phyloP scores from a whole-genome alignment of 2,329 filamentous ascomycete genomes.

The Pseudogymnoascus verrucosus region DNA sequence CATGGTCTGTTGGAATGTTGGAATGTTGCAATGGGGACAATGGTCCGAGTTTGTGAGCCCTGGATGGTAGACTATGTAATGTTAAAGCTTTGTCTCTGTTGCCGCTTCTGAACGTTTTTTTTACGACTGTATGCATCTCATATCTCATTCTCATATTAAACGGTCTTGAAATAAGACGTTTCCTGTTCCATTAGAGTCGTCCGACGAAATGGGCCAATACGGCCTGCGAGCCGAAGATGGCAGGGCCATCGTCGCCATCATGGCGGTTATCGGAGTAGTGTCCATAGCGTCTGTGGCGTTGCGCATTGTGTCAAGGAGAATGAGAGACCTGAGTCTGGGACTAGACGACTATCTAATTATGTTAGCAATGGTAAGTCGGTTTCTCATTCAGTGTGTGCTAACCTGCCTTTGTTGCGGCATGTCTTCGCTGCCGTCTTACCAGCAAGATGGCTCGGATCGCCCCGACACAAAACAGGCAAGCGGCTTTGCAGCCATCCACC shows the following conservation, averaged over 20 bases:
- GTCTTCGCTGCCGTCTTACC: conserved; percentile 8
- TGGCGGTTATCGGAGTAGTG: background rate
- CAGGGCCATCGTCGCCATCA: background rate
- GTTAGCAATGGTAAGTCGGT: conserved; percentile 10
- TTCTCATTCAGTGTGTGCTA: conserved; percentile 26
- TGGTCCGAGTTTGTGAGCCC: background rate
- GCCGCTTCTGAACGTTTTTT: background rate
- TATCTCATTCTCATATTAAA: background rate
- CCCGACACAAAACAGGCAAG: background rate
- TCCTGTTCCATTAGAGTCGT: background rate
- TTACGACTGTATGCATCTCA: background rate
- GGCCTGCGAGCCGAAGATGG: background rate
- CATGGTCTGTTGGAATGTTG: background rate
- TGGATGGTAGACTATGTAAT: background rate
- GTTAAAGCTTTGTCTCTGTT: background rate
- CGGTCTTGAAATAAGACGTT: background rate
- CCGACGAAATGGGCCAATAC: background rate
- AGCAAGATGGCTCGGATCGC: background rate
- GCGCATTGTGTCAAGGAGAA: background rate
- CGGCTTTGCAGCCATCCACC: background rate
- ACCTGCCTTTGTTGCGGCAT: conserved; percentile 24
- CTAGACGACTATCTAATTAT: conserved; percentile 13
- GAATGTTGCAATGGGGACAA: background rate
- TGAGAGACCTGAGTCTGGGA: conserved; percentile 7
- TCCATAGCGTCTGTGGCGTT: background rate